Base-by-base conservation (phyloP, 2,329 filamentous ascomycete genomes). In the Trichoderma atrobrunneum region DNA sequence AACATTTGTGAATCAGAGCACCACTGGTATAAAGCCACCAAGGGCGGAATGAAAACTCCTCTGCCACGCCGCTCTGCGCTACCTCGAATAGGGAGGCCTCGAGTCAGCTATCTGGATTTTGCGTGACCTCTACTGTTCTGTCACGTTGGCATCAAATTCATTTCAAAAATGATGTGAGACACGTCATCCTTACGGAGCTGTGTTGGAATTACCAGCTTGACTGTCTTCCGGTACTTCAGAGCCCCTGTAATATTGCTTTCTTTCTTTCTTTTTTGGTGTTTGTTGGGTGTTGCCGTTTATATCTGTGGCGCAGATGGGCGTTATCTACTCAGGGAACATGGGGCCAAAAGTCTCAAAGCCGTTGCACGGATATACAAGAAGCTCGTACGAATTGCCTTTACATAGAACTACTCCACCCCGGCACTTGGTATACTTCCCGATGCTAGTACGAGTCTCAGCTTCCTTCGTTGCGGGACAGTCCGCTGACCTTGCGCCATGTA, bases 401-500 rank as follows among this genome's bases (percentile, higher is more conserved):
- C 6, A 30, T 18, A 24, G 24, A 36, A 36, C 48, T 36, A 32
- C 65, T 68, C 65, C 65, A 68, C 65, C 34, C 64, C 54, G 56
- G 65, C 56, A 68, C 43, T 43, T 68, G 65, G 18, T 60, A 24
- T 60, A 7, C 8, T 32, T 32, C 28, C 16, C n/a, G 39, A 67
- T 57, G 48, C 51, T 18, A 67, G 57, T 18, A 57, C 54, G 21
- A 57, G 24, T 30, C 51, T 54, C 66, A 62, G 57, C 66, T 28
- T 60, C 39, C 56, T 28, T 57, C 48, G 48, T 57, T 62, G 66
- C 66, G 66, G 65, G 26, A 28, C 57, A 36, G 21, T 36, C 66
- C 28, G 57, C 57, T 61, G 66, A 61, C 56, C 43, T 70, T 70
- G 66, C 56, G 56, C 66, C 54, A 69, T 69, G 66, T 48, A 60